These are phyloP conservation scores for Leptodermis oblonga DNA, from an alignment of 257 asterid genomes.

Conservation along the genomic window DNA sequence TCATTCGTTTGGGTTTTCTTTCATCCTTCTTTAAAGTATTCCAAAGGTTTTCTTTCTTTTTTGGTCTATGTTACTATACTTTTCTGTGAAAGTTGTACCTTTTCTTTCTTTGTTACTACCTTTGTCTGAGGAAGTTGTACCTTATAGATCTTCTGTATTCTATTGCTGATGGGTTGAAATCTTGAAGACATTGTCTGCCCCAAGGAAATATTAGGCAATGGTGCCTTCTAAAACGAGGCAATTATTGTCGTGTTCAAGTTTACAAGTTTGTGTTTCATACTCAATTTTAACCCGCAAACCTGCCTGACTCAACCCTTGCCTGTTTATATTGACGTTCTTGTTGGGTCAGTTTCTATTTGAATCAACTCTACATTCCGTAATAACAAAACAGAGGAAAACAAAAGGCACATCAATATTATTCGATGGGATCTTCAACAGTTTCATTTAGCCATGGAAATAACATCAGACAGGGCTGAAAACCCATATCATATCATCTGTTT, in stretches of 20 bases:
- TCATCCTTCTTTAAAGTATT: not conserved
- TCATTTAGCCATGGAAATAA: not conserved
- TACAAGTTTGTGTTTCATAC: no score
- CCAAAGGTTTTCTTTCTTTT: not conserved
- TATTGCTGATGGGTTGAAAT: no score
- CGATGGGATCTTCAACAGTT: not conserved
- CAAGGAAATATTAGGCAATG: no score
- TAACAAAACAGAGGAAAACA: not conserved
- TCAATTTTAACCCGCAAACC: no score
- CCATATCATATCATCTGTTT: not conserved
- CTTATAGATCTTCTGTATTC: not conserved
- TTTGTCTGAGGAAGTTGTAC: not conserved
- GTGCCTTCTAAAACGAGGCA: no score
- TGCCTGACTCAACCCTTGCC: no score
- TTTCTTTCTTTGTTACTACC: constrained; percentile 2
- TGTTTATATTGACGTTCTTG: no score
- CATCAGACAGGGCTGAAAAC: not conserved
- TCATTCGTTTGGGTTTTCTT: not conserved
- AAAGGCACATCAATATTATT: not conserved
- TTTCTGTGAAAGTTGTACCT: not conserved
- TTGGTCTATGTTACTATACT: not conserved
- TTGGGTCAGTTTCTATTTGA: no score
- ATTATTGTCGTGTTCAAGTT: no score
- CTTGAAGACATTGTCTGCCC: no score
- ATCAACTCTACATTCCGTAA: no score